These are phyloP conservation scores for Passiflora organensis DNA, from an alignment of 345 rosid genomes.

Conservation along the genomic window DNA sequence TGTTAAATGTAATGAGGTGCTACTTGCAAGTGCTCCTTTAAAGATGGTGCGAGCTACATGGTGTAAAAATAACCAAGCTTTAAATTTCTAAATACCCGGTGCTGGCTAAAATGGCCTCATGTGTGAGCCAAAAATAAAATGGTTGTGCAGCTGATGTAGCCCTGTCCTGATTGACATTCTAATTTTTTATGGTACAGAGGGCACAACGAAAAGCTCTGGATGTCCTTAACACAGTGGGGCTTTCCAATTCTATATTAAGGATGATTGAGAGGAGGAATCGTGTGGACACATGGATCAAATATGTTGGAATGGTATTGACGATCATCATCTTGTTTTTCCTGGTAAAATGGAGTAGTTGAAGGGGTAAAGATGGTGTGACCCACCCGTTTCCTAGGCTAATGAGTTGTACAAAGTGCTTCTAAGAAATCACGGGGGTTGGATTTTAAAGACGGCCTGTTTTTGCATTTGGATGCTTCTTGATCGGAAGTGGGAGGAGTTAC, in stretches of 20 bases:
- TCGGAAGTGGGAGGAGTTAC: too few species aligned
- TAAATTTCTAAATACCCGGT: too few species aligned
- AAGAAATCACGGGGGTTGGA: not conserved
- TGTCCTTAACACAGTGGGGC: constrained; percentile 85
- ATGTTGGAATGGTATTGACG: constrained; percentile 66
- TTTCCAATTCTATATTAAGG: constrained; percentile 80
- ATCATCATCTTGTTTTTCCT: constrained; percentile 52
- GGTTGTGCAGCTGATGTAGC: not conserved
- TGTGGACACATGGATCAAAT: constrained; percentile 82
- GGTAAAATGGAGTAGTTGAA: constrained; percentile 44
- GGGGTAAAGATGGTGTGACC: too few species aligned
- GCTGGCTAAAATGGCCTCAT: not conserved
- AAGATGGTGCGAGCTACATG: too few species aligned
- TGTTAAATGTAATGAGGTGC: too few species aligned
- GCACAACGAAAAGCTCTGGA: constrained; percentile 92
- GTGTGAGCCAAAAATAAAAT: not conserved
- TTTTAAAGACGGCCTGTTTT: not conserved
- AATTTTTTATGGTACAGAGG: constrained; percentile 35
- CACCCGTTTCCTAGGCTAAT: too few species aligned
- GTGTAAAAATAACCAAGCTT: too few species aligned
- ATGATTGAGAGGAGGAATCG: constrained; percentile 91
- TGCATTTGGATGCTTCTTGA: not conserved
- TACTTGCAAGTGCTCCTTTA: too few species aligned
- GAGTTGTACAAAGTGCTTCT: too few species aligned
- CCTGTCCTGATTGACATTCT: not conserved